phyloP scores from a whole-genome alignment of 768 basidiomycete species.

The Pluteus cervinus region DNA sequence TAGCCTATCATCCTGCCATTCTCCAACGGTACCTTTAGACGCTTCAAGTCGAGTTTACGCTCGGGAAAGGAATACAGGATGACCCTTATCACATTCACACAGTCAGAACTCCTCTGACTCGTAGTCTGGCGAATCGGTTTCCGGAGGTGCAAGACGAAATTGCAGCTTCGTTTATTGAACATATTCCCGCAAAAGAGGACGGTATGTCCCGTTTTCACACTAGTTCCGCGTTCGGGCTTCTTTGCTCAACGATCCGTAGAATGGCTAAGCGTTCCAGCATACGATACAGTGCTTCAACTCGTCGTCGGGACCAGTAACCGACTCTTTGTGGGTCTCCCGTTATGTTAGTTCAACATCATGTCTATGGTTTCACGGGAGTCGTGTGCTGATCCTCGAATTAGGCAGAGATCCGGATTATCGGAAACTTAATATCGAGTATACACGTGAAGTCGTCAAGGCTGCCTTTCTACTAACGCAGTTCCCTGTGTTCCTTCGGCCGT shows the following conservation, averaged over 20 bases:
- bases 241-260: conserved; percentile 5
- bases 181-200: conserved; percentile 6
- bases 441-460: conserved; percentile 11
- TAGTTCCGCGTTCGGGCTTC: background rate
- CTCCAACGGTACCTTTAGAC: conserved; percentile 10
- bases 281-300: conserved; percentile 13
- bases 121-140: conserved; percentile 19
- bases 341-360: conserved; percentile 15
- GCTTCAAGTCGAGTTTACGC: conserved; percentile 29
- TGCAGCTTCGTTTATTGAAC: conserved; percentile 12
- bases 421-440: conserved; percentile 12
- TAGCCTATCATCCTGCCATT: background rate
- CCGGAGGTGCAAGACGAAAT: conserved; percentile 20
- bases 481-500: conserved; percentile 19
- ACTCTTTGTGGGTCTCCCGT: conserved; percentile 19
- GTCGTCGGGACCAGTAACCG: conserved; percentile 17
- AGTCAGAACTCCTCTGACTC: conserved; percentile 19
- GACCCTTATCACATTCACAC: conserved; percentile 19
- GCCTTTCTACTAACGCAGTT: conserved; percentile 17
- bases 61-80: conserved; percentile 18
- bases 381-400: conserved; percentile 3
- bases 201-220: background rate
- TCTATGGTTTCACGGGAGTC: background rate
- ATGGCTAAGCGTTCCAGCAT: conserved; percentile 11
- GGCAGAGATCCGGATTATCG: conserved; percentile 16